Base-by-base conservation (phyloP, 805 yeast genomes). In the Hanseniaspora vineae region DNA sequence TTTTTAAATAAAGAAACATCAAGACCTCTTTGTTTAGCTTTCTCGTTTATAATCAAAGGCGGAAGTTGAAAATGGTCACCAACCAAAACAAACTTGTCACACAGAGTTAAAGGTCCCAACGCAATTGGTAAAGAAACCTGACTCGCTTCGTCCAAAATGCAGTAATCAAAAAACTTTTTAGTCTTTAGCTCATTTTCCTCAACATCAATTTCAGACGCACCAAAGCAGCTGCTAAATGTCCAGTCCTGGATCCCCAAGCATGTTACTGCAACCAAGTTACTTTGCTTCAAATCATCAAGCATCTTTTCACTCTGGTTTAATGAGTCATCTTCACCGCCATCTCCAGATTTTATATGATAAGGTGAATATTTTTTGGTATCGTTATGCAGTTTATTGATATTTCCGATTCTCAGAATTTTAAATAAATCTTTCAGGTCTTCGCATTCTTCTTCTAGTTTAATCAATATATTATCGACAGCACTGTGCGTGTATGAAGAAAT, bases 41-140 rank as follows among this genome's bases (percentile, higher is more conserved):
- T 74, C 0, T 80, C 74, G 55, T 78, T 78, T 23, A 75, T 71
- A 1, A 92, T 88, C 45, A 92, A 68, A 0, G 99, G 98, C 2
- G 97, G 94, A 23, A 92, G 68, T 62, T 92, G 99, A 53, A 75
- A 78, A 61, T 92, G 97, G 60, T 92, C 99, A 10, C 99, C 99
- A n/a, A 92, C 97, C 51, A 92, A 71, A 1, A 92, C 73, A 60
- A 90, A 92, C 61, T 76, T 84, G 42, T 82, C 81, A 33, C 88
- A 81, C 53, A 75, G 76, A 32, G 88, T 64, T 44, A 92, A 62
- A 0, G 98, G 97, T 0, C 97, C 98, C 31, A 92, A 62, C 55
- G 94, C 84, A 6, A 85, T 72, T 0, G 99, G 98, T 72, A 90
- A 71, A 0, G 97, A 82, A 0, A 90, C 84, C 58, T 92, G 98